Percentiles rank a stretch among this genome's conserved stretches.
Conservation (phyloP, 441 rosid genomes). For the Flueggea neowawraea region DNA sequence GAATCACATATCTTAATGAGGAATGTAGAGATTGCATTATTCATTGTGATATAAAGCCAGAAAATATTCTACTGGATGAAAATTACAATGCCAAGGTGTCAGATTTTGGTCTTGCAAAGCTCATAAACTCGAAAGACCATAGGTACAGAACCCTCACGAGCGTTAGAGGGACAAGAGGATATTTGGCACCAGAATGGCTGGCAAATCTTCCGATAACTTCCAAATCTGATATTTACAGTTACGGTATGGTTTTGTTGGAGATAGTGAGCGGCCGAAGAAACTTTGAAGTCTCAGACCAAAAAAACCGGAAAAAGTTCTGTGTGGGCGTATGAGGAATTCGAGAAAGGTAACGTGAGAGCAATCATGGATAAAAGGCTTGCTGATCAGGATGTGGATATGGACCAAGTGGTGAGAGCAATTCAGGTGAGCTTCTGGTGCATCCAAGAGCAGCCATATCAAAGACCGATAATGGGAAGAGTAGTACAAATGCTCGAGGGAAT, state of each 20-base stretch:
- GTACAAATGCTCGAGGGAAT: constrained; percentile 65
- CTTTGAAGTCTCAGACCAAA: constrained; percentile 40
- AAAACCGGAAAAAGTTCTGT: constrained; percentile 34
- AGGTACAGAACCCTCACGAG: constrained; percentile 27
- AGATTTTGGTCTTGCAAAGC: constrained; percentile 60
- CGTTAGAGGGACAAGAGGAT: constrained; percentile 50
- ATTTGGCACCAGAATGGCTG: constrained; percentile 58
- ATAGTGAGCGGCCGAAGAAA: constrained; percentile 48
- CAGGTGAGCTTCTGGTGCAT: constrained; percentile 51
- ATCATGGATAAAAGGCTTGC: constrained; percentile 39
- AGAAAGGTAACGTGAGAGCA: constrained; percentile 28
- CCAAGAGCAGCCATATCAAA: constrained; percentile 52
- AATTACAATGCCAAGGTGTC: constrained; percentile 44
- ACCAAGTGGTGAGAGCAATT: constrained; percentile 44
- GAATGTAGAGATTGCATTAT: constrained; percentile 54
- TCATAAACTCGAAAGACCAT: constrained; percentile 31
- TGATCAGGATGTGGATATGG: constrained; percentile 28
- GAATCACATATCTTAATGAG: constrained; percentile 51
- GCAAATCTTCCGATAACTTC: constrained; percentile 50
- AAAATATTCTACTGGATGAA: constrained; percentile 52
- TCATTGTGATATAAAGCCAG: constrained; percentile 55
- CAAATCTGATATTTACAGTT: constrained; percentile 52
- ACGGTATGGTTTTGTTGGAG: constrained; percentile 50
- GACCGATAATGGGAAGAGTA: constrained; percentile 61
- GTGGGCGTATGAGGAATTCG: constrained; percentile 48